Evolutionary conservation across 306 rosid species (phyloP).

Genomic region (Citrullus amarus): DNA sequence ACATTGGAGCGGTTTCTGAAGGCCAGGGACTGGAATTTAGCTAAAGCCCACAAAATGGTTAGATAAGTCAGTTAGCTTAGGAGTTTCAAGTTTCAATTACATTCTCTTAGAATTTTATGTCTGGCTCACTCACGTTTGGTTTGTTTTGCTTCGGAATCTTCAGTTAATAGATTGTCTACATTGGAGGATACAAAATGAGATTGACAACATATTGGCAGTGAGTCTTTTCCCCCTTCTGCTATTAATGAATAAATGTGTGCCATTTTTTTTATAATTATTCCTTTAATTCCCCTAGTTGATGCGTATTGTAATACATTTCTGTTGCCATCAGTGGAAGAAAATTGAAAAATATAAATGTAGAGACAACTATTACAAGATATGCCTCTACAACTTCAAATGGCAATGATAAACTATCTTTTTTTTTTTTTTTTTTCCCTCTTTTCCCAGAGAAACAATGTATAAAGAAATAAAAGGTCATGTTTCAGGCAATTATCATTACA

Average conservation of each 20-base stretch:
- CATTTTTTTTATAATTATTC: neutral
- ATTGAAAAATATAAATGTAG: neutral
- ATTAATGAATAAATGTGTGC: neutral
- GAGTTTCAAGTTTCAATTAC: neutral
- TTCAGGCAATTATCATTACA: neutral
- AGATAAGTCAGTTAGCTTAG: slow-evolving; percentile 16
- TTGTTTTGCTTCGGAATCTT: neutral
- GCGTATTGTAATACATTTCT: neutral
- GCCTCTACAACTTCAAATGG: neutral
- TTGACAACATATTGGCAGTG: slow-evolving; percentile 66
- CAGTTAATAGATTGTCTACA: slow-evolving; percentile 81
- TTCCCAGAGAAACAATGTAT: neutral
- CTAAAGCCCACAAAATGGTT: slow-evolving; percentile 91
- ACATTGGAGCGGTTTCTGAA: slow-evolving; percentile 64
- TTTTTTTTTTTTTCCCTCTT: neutral
- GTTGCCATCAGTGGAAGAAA: neutral
- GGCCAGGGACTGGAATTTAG: slow-evolving; percentile 77
- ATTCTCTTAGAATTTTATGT: neutral
- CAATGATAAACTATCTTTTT: neutral
- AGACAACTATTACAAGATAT: neutral
- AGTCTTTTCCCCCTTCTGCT: slow-evolving; percentile 19
- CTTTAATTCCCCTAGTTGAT: neutral
- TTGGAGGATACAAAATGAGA: slow-evolving; percentile 81
- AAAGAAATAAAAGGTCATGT: neutral
- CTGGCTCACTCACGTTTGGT: neutral